phyloP scores from a whole-genome alignment of 192 early-diverging fungal species.

The Backusella liffmaniae region DNA sequence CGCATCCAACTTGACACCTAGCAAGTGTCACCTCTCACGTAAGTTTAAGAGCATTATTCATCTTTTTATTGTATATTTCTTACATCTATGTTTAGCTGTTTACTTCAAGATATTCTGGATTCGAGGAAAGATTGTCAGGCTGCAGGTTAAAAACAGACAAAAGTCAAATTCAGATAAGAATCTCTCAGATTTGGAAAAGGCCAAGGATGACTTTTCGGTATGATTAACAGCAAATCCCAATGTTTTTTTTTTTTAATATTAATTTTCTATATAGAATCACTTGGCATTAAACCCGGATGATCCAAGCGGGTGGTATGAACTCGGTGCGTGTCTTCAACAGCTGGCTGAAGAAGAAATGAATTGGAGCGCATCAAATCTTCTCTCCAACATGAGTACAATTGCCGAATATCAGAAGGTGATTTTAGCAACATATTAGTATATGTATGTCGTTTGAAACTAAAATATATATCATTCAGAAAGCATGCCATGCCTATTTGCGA shows the following conservation, averaged over 20 bases:
- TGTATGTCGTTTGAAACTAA: not conserved
- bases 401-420: constrained; percentile 57
- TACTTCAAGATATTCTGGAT: constrained; percentile 59
- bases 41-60: not conserved
- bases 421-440: not conserved
- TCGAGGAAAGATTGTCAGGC: constrained; percentile 50
- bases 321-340: constrained; percentile 55
- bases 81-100: constrained; percentile 29
- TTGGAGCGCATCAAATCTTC: constrained; percentile 60
- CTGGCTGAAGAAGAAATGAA: constrained; percentile 65
- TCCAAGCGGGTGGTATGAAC: constrained; percentile 63
- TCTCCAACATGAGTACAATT: constrained; percentile 47
- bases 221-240: not conserved
- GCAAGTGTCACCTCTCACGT: constrained; percentile 14
- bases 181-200: constrained; percentile 54
- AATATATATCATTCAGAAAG: constrained; percentile 35
- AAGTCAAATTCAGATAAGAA: constrained; percentile 51
- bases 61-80: not conserved
- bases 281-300: constrained; percentile 54
- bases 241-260: not conserved
- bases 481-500: constrained; percentile 63
- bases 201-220: constrained; percentile 53
- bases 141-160: constrained; percentile 49
- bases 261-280: constrained; percentile 32
- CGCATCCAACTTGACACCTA: not conserved